Base-by-base conservation (phyloP, 2,329 filamentous ascomycete species). In the Alternaria novae-zelandiae region DNA sequence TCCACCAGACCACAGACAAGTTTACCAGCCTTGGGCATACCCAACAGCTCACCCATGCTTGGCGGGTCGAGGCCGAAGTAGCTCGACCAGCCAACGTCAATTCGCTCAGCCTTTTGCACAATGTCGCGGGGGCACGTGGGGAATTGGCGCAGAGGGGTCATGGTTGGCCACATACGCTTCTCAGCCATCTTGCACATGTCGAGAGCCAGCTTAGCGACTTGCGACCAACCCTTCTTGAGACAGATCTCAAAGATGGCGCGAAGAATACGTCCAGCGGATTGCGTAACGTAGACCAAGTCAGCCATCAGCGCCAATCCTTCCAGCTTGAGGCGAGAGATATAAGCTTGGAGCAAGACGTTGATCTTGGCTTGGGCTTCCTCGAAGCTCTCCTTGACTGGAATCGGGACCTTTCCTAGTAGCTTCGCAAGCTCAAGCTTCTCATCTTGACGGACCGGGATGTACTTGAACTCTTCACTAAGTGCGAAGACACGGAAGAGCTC, bases 91-190 rank as follows among this genome's bases (percentile, higher is more conserved):
- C 92, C 90, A 20, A 98, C 94, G 70, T 97, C 94, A 65, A 98
- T 97, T 70, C 94, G 88, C 83, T 99, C 96, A 4, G 94, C 91
- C 82, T 98, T 98, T 70, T 93, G 90, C 53, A 98, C 84, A 57
- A 98, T 92, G 62, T 98, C 95, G 44, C 89, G 86, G 4, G 94
- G 89, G 75, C 94, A 97, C n/a, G 63, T 70, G 10, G 76, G 75
- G 76, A 99, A 99, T 75, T 99, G 96, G 57, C 96, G 89, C 30
- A 99, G 85, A 11, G 96, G 96, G 41, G 93, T 93, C 96, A 98
- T 99, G 6, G 95, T 98, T 13, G 95, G 94, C 96, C 96, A 99
- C 96, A 99, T 99, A 54, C 96, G 88, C 85, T 97, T 97, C 84
- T 99, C 96, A 0, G 95, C 96, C 93, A 97, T 98, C 83, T 99